Conservation (phyloP, 2,329 filamentous ascomycete species). For the Botrytis fragariae region DNA sequence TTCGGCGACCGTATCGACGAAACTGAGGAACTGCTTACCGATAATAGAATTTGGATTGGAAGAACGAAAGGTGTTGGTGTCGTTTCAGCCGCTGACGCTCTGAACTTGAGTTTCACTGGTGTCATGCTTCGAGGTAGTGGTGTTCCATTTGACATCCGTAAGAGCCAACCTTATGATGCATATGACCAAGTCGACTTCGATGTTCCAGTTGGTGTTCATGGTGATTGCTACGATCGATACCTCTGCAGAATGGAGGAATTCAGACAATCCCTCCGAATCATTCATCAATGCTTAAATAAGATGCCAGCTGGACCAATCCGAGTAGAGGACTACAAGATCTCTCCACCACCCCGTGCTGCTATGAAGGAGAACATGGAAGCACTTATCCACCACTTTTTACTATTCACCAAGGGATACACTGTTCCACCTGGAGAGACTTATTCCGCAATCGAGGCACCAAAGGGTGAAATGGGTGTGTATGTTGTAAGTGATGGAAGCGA, state of each 20-base stretch:
- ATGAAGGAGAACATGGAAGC: conserved; percentile 99
- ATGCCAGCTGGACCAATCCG: conserved; percentile 94
- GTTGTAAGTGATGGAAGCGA: conserved; percentile 95
- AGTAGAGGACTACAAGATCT: conserved; percentile 98
- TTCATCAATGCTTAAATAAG: conserved; percentile 98
- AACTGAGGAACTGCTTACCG: conserved; percentile 96
- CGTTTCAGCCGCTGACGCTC: conserved; percentile 85
- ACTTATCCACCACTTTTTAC: conserved; percentile 96
- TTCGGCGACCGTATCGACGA: conserved; percentile 98
- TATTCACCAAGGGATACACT: conserved; percentile 97
- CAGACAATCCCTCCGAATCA: conserved; percentile 95
- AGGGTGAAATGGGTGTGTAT: conserved; percentile 99
- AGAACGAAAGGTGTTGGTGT: conserved; percentile 89
- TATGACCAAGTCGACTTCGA: conserved; percentile 99
- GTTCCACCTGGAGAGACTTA: conserved; percentile 98
- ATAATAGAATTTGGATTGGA: conserved; percentile 99
- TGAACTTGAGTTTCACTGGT: conserved; percentile 95
- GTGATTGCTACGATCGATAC: conserved; percentile 99
- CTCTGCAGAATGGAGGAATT: conserved; percentile 99
- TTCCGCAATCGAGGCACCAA: conserved; percentile 96
- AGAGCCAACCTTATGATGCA: conserved; percentile 94
- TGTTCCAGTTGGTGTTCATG: conserved; percentile 91
- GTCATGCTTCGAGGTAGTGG: conserved; percentile 98
- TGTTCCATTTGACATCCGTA: conserved; percentile 93
- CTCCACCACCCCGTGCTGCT: conserved; percentile 88